phyloP scores from a whole-genome alignment of 2,329 filamentous ascomycete genomes.

The Penicillium sp. region DNA sequence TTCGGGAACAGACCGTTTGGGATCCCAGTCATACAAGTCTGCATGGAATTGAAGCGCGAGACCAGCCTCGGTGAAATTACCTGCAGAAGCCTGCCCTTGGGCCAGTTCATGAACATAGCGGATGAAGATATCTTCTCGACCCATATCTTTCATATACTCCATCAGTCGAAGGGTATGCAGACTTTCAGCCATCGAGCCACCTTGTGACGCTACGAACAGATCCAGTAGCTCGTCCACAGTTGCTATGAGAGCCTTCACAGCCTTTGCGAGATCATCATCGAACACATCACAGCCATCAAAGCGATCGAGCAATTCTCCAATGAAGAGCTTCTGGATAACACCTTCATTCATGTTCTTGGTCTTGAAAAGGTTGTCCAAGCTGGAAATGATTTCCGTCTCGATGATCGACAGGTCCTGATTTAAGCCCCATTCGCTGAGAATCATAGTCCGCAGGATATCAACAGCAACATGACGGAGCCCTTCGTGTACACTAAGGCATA shows the following conservation, averaged over 20 bases:
- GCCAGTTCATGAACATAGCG: slow-evolving; percentile 94
- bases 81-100: slow-evolving; percentile 72
- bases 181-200: slow-evolving; percentile 74
- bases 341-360: slow-evolving; percentile 85
- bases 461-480: slow-evolving; percentile 88
- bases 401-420: slow-evolving; percentile 90
- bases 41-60: slow-evolving; percentile 88
- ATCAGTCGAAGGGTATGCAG: slow-evolving; percentile 89
- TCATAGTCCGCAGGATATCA: slow-evolving; percentile 95
- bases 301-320: slow-evolving; percentile 79
- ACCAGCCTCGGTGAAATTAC: slow-evolving; percentile 85
- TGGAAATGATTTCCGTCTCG: slow-evolving; percentile 96
- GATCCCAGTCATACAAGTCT: slow-evolving; percentile 91
- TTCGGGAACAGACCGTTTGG: slow-evolving; percentile 67
- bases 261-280: slow-evolving; percentile 75
- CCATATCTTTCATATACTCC: slow-evolving; percentile 96
- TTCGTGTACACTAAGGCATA: slow-evolving; percentile 94
- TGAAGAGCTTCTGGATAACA: slow-evolving; percentile 89
- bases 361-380: slow-evolving; percentile 88
- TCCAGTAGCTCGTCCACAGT: slow-evolving; percentile 92
- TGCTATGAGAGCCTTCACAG: slow-evolving; percentile 76
- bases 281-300: slow-evolving; percentile 74
- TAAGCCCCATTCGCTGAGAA: slow-evolving; percentile 95
- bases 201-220: slow-evolving; percentile 86
- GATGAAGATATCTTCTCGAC: slow-evolving; percentile 95